phyloP scores from a whole-genome alignment of 2,329 filamentous ascomycete genomes.

The Cladosporium austrohemisphaericum region DNA sequence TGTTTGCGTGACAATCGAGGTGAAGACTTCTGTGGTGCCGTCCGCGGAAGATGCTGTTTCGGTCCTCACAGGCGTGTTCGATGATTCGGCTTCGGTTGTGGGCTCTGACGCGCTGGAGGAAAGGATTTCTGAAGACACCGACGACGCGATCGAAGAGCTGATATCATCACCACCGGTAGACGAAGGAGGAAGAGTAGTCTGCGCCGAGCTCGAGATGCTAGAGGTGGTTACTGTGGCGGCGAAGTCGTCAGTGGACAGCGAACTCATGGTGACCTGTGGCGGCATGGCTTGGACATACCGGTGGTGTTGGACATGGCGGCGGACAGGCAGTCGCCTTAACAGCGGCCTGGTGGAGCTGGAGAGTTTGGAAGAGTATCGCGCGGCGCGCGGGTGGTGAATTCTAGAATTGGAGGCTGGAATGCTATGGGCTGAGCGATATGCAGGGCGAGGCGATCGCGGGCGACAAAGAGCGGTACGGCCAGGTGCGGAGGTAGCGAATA shows the following conservation, averaged over 20 bases:
- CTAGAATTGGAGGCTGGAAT: constrained; percentile 10
- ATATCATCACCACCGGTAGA: constrained; percentile 2
- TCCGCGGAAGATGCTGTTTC: constrained; percentile 21
- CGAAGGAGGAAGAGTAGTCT: constrained; percentile 6
- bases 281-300: constrained; percentile 10
- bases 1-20: constrained; percentile 24
- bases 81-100: background rate
- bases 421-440: constrained; percentile 6
- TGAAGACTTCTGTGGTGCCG: constrained; percentile 23
- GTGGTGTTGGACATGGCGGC: constrained; percentile 22
- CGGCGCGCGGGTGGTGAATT: constrained; percentile 6
- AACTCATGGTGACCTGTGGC: constrained; percentile 6
- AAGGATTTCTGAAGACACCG: constrained; percentile 18
- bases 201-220: constrained; percentile 12
- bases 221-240: constrained; percentile 11
- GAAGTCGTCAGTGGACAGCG: constrained; percentile 1
- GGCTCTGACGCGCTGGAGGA: constrained; percentile 17
- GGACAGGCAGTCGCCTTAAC: constrained; percentile 11
- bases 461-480: constrained; percentile 6
- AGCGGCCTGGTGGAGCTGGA: background rate
- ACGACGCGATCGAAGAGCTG: constrained; percentile 19
- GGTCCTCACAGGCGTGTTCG: constrained; percentile 15
- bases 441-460: constrained; percentile 11
- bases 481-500: background rate
- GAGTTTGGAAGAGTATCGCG: constrained; percentile 2